Evolutionary conservation across 345 rosid genomes (phyloP), one percentile per base, ranked within the genome.

Genomic region (Eucalyptus regnans): DNA sequence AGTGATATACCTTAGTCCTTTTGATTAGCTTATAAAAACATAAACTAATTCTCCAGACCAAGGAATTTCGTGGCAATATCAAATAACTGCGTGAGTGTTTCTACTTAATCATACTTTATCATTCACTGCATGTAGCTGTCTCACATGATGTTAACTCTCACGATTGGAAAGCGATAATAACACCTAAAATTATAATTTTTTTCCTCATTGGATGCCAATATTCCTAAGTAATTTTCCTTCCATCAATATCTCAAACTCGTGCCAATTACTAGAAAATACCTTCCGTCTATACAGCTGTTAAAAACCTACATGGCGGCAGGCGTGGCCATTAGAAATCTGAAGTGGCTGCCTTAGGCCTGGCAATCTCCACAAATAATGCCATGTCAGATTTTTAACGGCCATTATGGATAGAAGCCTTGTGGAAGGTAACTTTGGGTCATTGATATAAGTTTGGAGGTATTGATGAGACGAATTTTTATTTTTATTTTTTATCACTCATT

Each of bases 41-140:
- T 37, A 10, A 41, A 76, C 48, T 76, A 10, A 76, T 18, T 41
- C 83, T 11, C 27, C 5, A 6, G 27, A 1, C 8, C 14, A 37
- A 37, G 15, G 48, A 18, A 37, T 37, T 37, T 76, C 3, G 27
- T 29, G 37, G 37, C 3, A 14, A n/a, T n/a, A 64, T 64, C 5
- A 15, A n/a, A n/a, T 64, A 12, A 29, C 5, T n/a, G 0, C 9
- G 0, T 56, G 37, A 64, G 37, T 13, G 13, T 64, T 13, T 9
- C 48, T 76, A 9, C 2, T 76, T 7, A 2, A 76, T 37, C 25
- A 18, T 8, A 9, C 27, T 76, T 41, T 5, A 0, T 76, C 4
- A 2, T 37, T 76, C 14, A 37, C 1, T 6, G 2, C 25, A 18
- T 18, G 8, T 5, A 5, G 8, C 8, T 71, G 15, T 37, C 83